Conservation (phyloP, 441 rosid genomes). For the Croton laevigatus region DNA sequence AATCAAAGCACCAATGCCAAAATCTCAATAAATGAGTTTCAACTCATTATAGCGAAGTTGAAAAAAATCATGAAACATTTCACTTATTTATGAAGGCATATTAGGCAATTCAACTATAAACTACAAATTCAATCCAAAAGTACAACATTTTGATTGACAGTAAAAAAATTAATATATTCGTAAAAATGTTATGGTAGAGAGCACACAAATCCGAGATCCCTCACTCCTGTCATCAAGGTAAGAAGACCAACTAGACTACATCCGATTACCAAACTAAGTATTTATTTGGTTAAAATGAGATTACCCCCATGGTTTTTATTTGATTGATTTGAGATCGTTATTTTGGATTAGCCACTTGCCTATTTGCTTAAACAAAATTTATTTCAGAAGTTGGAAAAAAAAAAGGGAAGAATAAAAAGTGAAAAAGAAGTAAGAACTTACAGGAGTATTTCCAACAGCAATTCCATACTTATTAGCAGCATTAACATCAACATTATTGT, state of each 20-base stretch:
- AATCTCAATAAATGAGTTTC: slow-evolving; percentile 9
- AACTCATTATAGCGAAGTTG: background rate
- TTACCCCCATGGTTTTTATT: background rate
- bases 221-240: too few relatives aligned
- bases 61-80: background rate
- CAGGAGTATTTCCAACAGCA: slow-evolving; percentile 96
- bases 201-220: too few relatives aligned
- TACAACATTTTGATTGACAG: background rate
- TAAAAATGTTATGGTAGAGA: too few relatives aligned
- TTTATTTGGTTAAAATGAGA: background rate
- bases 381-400: background rate
- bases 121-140: background rate
- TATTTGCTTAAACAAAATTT: background rate
- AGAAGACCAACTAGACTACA: too few relatives aligned
- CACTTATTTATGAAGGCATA: background rate
- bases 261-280: too few relatives aligned
- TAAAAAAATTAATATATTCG: too few relatives aligned
- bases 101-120: background rate
- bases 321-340: background rate
- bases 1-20: slow-evolving; percentile 16
- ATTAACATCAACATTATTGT: slow-evolving; percentile 93
- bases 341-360: background rate
- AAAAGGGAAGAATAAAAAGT: background rate
- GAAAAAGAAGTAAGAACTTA: slow-evolving; percentile 35
- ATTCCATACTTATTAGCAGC: slow-evolving; percentile 91